Percentiles rank a stretch among this genome's conserved stretches.
These are phyloP conservation scores for Elaeagnus macrophylla DNA, from an alignment of 306 rosid species.

Conservation along the genomic window DNA sequence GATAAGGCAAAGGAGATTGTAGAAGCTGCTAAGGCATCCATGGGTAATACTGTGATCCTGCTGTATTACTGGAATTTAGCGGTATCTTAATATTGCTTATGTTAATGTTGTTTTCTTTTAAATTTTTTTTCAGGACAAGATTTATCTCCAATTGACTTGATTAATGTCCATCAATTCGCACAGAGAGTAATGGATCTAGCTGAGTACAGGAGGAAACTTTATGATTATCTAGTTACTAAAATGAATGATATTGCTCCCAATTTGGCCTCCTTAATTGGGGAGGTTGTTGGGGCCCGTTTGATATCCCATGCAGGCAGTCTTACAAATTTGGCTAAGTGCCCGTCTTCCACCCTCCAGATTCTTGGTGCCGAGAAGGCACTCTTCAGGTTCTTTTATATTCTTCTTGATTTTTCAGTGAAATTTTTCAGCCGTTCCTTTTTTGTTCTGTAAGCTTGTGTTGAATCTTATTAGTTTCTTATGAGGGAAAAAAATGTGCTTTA, in stretches of 20 bases:
- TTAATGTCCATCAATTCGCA: constrained; percentile 88
- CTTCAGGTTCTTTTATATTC: constrained; percentile 71
- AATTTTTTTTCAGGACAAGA: constrained; percentile 65
- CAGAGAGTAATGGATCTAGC: constrained; percentile 89
- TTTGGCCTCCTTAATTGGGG: constrained; percentile 92
- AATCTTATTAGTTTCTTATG: too few relatives aligned
- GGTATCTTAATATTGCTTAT: not conserved
- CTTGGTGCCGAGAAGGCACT: constrained; percentile 99
- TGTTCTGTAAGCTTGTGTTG: too few relatives aligned
- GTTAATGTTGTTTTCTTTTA: constrained; percentile 8
- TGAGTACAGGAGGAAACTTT: constrained; percentile 74
- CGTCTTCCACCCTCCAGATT: constrained; percentile 94
- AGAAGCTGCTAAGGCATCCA: constrained; percentile 98
- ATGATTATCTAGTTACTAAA: constrained; percentile 74
- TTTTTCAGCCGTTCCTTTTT: too few relatives aligned
- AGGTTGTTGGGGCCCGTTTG: constrained; percentile 93
- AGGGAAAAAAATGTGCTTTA: too few relatives aligned
- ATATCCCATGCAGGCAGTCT: constrained; percentile 99
- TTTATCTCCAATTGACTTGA: constrained; percentile 79
- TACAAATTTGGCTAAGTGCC: constrained; percentile 94
- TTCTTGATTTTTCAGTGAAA: too few relatives aligned
- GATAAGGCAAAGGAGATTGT: constrained; percentile 94
- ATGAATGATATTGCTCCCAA: constrained; percentile 98
- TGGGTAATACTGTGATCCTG: constrained; percentile 44
- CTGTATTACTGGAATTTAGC: not conserved